Base-by-base conservation (phyloP, 2,329 filamentous ascomycete genomes). In the Pezizomycotina sp. region DNA sequence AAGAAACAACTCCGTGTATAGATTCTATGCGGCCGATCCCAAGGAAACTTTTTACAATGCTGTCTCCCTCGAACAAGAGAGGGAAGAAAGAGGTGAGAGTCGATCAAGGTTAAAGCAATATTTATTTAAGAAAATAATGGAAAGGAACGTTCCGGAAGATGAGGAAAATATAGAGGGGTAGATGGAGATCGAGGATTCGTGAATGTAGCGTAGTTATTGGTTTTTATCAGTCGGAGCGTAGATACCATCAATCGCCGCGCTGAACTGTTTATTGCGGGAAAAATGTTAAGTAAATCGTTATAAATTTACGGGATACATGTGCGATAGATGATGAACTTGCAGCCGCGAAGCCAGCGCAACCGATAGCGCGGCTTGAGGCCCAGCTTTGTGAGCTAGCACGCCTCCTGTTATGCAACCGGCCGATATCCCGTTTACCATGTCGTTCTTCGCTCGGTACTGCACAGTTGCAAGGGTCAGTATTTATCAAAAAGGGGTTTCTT, bases 351-450 rank as follows among this genome's bases (percentile, higher is more conserved):
- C 86, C 89, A 8, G 73, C 78, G 58, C 86, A 95, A 1, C 89
- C 3, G 91, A 67, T 2, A 74, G 76, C 31, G 81, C 78, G 20
- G 86, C 89, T 61, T 89, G 80, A 5, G 89, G 89, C 0, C 89
- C 89, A 1, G 80, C 86, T 50, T 77, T 80, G 45, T 78, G 73
- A 30, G 82, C 86, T 46, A 98, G 60, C 36, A 89, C 78, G 12
- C 81, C 89, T 10, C 89, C 89, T 6, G 89, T 93, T 36, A 93
- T 63, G 55, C 86, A 95, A 0, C 89, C 89, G 1, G 84, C 82
- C 4, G 75, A 71, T 4, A 89, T 74, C 36, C 82, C 82, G 62
- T 98, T 98, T 46, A 64, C 71, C 19, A 95, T 59, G 57, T 95
- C 89, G 60, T 95, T 93, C 64, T 92, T 93, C 14, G 84, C 89